Evolutionary conservation across 768 basidiomycete genomes (phyloP).

Genomic region (Tulasnella sp.): DNA sequence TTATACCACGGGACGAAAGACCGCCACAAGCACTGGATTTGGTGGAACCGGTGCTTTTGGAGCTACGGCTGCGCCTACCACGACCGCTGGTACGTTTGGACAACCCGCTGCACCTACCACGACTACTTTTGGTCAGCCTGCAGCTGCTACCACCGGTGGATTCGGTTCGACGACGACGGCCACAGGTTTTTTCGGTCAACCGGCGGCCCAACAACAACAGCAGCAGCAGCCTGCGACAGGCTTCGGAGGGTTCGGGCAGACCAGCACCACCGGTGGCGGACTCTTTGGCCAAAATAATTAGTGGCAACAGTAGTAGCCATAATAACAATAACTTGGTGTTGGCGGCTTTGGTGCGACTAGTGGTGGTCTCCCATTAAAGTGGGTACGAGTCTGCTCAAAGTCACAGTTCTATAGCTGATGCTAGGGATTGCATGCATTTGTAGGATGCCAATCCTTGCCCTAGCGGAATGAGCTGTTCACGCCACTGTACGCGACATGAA

Average conservation of each 20-base stretch:
- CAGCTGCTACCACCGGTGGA: conserved; percentile 38
- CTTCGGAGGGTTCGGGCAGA: conserved; percentile 41
- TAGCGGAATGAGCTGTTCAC: no score
- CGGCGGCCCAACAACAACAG: conserved; percentile 28
- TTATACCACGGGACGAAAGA: conserved; percentile 69
- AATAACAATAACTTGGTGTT: not conserved
- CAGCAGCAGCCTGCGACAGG: conserved; percentile 35
- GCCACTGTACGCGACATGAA: no score
- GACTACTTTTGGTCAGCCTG: conserved; percentile 28
- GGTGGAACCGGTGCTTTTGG: not conserved
- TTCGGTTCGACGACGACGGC: conserved; percentile 54
- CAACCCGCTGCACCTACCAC: conserved; percentile 32
- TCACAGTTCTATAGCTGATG: no score
- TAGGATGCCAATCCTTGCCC: no score
- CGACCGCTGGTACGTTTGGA: conserved; percentile 23
- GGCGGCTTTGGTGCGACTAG: not conserved
- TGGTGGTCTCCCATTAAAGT: not conserved
- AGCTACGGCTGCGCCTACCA: conserved; percentile 1
- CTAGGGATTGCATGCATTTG: no score
- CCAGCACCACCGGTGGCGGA: conserved; percentile 32
- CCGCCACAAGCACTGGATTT: conserved; percentile 36
- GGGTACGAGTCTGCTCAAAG: no score
- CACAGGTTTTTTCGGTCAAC: conserved; percentile 31
- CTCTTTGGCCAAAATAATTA: conserved; percentile 37
- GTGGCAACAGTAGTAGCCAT: conserved; percentile 23